phyloP scores from a whole-genome alignment of 2,329 filamentous ascomycete species.

The Allantophomopsis cytisporea region DNA sequence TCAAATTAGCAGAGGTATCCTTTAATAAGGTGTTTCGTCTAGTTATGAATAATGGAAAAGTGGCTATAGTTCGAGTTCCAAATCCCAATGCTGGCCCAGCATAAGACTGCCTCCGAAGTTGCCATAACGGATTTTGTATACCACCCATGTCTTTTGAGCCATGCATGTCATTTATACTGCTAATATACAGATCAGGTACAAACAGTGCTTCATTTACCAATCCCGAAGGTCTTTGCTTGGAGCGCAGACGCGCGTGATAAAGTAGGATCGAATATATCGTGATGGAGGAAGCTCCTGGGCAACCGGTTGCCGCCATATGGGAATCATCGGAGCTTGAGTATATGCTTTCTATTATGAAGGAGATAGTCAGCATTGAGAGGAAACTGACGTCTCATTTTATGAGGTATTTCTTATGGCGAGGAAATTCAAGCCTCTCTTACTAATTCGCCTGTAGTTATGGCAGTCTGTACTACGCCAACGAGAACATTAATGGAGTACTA shows the following conservation, averaged over 20 bases:
- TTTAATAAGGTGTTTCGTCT: slow-evolving; percentile 22
- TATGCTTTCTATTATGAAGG: background rate
- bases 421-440: slow-evolving; percentile 2
- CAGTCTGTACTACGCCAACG: slow-evolving; percentile 21
- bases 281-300: background rate
- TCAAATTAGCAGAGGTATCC: slow-evolving; percentile 20
- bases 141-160: background rate
- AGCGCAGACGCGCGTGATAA: background rate
- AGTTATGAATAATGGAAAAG: slow-evolving; percentile 9
- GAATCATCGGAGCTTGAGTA: background rate
- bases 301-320: background rate
- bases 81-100: slow-evolving; percentile 6
- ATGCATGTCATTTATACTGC: too few relatives aligned
- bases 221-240: background rate
- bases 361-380: background rate
- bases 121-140: slow-evolving; percentile 10
- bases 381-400: background rate
- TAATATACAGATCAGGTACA: background rate
- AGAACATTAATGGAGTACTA: slow-evolving; percentile 17
- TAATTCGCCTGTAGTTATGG: slow-evolving; percentile 18
- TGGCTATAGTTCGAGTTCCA: slow-evolving; percentile 10
- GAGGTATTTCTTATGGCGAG: slow-evolving; percentile 10
- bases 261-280: background rate
- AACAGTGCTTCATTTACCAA: background rate
- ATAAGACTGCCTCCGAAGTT: slow-evolving; percentile 10